Evolutionary conservation across 768 basidiomycete genomes (phyloP).

Genomic region (Pleurotus giganteus): DNA sequence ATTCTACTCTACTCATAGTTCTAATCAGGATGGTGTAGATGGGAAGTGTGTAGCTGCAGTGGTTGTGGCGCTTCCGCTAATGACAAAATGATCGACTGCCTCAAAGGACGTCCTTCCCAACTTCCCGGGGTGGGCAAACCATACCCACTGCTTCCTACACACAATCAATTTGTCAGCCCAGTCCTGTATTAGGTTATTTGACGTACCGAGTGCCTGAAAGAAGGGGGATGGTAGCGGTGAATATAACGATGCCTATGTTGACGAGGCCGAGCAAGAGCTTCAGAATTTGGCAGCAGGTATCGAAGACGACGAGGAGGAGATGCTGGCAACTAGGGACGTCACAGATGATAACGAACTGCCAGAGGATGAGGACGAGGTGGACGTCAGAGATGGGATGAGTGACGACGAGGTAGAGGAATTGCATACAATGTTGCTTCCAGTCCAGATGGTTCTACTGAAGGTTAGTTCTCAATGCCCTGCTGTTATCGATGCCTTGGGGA

Average conservation of each 20-base stretch:
- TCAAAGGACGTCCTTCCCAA: no score
- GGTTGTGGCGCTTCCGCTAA: no score
- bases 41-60: no score
- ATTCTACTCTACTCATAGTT: no score
- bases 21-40: no score
- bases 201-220: conserved; percentile 18
- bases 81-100: no score
- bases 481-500: neutral
- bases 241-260: no score
- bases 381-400: neutral
- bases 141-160: no score
- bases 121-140: no score
- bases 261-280: conserved; percentile 4
- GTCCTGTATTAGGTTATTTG: conserved; percentile 29
- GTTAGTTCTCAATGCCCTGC: neutral
- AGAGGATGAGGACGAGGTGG: conserved; percentile 4
- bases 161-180: no score
- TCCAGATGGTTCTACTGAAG: conserved; percentile 11
- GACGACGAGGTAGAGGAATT: neutral
- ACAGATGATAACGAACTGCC: conserved; percentile 7
- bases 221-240: neutral
- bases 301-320: conserved; percentile 10
- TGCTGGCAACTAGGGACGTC: neutral
- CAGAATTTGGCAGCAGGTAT: neutral
- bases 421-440: neutral